Base-by-base conservation (phyloP, 257 asterid genomes). In the Orobanche coerulescens region DNA sequence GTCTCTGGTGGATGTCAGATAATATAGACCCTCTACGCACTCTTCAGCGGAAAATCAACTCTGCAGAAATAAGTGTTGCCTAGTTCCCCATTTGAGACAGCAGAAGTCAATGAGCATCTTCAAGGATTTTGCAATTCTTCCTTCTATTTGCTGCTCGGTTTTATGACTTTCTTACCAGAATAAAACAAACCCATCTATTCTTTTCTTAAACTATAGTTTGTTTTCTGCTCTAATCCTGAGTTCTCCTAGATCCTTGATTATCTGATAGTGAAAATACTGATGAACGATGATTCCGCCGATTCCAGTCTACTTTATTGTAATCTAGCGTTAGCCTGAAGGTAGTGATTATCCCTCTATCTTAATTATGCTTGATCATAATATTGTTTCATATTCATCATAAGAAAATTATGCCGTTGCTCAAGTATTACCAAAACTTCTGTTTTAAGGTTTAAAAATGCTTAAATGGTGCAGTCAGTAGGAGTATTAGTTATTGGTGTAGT, bases 401-500 rank as follows among this genome's bases (percentile, higher is more conserved):
- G n/a, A n/a, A n/a, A n/a, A n/a, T n/a, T n/a, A n/a, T n/a, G n/a
- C n/a, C n/a, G n/a, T n/a, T n/a, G n/a, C n/a, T n/a, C n/a, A n/a
- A n/a, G n/a, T n/a, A n/a, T n/a, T n/a, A n/a, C n/a, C n/a, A n/a
- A n/a, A n/a, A n/a, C n/a, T n/a, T n/a, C n/a, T n/a, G n/a, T n/a
- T n/a, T n/a, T n/a, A n/a, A n/a, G n/a, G n/a, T n/a, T n/a, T n/a
- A n/a, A n/a, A n/a, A n/a, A n/a, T n/a, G n/a, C n/a, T n/a, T n/a
- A n/a, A n/a, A n/a, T n/a, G n/a, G n/a, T n/a, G n/a, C n/a, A n/a
- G n/a, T n/a, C n/a, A n/a, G n/a, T n/a, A n/a, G n/a, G n/a, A n/a
- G n/a, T 26, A 40, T 40, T 40, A 40, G 47, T 40, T 26, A 20
- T 66, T 56, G 25, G 30, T 48, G 55, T 34, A 24, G 58, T 47